Conservation (phyloP, 2,329 filamentous ascomycete genomes). For the Zymoseptoria passerinii region DNA sequence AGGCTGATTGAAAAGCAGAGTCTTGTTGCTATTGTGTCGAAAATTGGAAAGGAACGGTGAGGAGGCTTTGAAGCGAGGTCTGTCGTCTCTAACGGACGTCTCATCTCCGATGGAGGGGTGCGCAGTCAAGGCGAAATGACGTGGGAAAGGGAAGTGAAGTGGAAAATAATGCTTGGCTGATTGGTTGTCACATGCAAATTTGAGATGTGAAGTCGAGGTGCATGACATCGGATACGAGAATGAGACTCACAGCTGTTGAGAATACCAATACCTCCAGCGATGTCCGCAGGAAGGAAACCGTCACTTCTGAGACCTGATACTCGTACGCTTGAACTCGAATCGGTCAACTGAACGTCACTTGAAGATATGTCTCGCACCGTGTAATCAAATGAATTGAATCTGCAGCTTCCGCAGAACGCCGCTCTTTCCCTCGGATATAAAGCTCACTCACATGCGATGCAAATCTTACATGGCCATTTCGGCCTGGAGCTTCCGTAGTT, state of each 20-base stretch:
- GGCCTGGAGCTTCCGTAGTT: constrained; percentile 83
- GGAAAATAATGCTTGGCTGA: not conserved
- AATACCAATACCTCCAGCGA: no score
- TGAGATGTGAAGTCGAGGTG: not conserved
- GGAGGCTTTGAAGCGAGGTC: not conserved
- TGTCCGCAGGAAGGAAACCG: no score
- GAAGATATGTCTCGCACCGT: not conserved
- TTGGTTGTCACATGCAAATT: not conserved
- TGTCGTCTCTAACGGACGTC: not conserved
- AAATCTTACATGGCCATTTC: constrained; percentile 82
- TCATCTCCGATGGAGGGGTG: not conserved
- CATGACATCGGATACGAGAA: not conserved
- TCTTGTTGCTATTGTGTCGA: not conserved
- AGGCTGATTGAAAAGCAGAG: not conserved
- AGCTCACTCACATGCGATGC: not conserved
- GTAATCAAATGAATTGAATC: not conserved
- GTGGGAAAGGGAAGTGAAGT: not conserved
- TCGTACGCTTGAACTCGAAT: not conserved
- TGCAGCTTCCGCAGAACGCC: not conserved
- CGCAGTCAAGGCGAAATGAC: not conserved
- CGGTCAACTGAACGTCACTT: not conserved
- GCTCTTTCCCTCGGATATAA: not conserved
- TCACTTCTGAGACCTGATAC: no score
- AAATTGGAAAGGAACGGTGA: not conserved
- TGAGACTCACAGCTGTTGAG: not conserved